phyloP scores from a whole-genome alignment of 768 basidiomycete species.

The Scleroderma bovista region DNA sequence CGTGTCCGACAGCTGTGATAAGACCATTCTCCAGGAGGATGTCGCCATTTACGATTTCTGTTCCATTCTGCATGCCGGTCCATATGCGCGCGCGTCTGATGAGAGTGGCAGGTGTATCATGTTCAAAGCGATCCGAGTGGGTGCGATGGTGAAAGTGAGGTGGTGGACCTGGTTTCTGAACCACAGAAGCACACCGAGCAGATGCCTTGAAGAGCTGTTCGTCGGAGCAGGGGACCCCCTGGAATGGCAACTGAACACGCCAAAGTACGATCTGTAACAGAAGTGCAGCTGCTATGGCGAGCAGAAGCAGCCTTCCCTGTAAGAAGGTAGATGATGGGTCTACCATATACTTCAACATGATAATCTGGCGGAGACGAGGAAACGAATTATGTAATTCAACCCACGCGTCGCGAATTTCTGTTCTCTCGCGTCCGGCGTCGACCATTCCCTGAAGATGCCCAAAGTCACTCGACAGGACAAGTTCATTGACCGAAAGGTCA shows the following conservation, averaged over 20 bases:
- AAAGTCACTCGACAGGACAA: conserved; percentile 4
- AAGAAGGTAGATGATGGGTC: too few species aligned
- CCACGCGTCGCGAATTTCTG: too few species aligned
- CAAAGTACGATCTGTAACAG: background rate
- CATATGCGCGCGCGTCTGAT: conserved; percentile 73
- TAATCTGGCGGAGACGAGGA: too few species aligned
- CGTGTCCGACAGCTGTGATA: conserved; percentile 47
- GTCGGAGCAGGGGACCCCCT: background rate
- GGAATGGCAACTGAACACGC: background rate
- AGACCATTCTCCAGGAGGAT: conserved; percentile 61
- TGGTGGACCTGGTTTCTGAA: conserved; percentile 39
- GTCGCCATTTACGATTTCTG: conserved; percentile 52
- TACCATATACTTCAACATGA: too few species aligned
- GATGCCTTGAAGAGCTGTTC: conserved; percentile 11
- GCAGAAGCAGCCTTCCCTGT: too few species aligned
- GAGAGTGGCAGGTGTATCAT: conserved; percentile 47
- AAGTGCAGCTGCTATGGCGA: background rate
- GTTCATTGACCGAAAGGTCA: conserved; percentile 27
- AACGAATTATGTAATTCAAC: too few species aligned
- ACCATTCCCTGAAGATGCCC: background rate
- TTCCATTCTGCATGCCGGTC: conserved; percentile 61
- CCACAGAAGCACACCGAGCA: conserved; percentile 42
- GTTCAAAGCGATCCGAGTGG: conserved; percentile 50
- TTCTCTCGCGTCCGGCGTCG: too few species aligned
- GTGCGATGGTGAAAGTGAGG: conserved; percentile 42